A percentile compares a stretch with the other conserved stretches of the same genome.
Conservation (phyloP, 2,329 filamentous ascomycete genomes). For the Penicillium sp. region DNA sequence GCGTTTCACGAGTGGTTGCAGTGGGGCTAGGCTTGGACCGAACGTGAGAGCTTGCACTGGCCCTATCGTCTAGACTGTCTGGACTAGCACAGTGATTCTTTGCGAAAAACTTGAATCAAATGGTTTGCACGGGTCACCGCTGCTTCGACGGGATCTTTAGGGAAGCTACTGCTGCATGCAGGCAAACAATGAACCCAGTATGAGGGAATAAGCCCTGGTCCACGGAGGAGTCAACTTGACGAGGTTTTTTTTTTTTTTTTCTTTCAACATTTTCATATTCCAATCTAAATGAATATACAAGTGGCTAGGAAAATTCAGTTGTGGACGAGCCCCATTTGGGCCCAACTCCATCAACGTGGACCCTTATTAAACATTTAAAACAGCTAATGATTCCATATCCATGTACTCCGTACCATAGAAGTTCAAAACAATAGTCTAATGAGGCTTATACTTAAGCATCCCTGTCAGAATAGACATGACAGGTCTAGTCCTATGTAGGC, state of each 20-base stretch:
- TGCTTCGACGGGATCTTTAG: slow-evolving; percentile 1
- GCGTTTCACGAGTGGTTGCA: slow-evolving; percentile 50
- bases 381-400: no score
- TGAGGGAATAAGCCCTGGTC: not conserved
- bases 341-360: not conserved
- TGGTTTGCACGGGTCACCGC: slow-evolving; percentile 9
- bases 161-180: slow-evolving; percentile 11
- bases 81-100: not conserved
- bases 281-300: not conserved
- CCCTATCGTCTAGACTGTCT: not conserved
- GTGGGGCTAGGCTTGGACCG: slow-evolving; percentile 33
- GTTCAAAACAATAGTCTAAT: no score
- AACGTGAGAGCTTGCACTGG: not conserved
- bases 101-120: not conserved
- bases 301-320: slow-evolving; percentile 1
- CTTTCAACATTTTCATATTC: not conserved
- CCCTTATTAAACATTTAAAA: not conserved
- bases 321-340: not conserved
- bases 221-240: not conserved
- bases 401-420: not conserved
- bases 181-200: not conserved
- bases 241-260: not conserved
- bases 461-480: no score
- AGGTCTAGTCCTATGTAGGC: not conserved
- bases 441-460: no score